Percentiles rank a stretch among this genome's conserved stretches.
These are phyloP conservation scores for Boletus barrowsii DNA, from an alignment of 768 basidiomycete species.

Conservation along the genomic window DNA sequence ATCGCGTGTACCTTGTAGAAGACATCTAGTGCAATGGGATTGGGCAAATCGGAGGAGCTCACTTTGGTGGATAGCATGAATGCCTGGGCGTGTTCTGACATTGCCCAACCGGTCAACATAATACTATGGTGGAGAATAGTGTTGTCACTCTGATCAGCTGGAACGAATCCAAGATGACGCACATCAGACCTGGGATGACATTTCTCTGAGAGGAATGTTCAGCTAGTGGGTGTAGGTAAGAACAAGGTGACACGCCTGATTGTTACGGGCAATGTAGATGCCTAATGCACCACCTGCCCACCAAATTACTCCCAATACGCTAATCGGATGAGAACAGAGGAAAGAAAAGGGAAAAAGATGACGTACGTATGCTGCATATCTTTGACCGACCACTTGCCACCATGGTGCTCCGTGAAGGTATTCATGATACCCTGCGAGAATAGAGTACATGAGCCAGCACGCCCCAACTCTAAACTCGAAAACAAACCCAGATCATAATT, in stretches of 20 bases:
- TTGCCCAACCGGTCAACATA: conserved; percentile 90
- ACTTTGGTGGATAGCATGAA: conserved; percentile 84
- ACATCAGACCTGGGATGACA: conserved; percentile 83
- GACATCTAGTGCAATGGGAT: not conserved
- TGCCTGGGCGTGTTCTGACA: conserved; percentile 86
- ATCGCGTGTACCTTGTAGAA: conserved; percentile 64
- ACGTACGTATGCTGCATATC: conserved; percentile 93
- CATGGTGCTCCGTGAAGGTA: conserved; percentile 90
- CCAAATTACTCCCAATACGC: conserved; percentile 58
- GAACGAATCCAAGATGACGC: conserved; percentile 20
- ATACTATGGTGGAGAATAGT: conserved; percentile 44
- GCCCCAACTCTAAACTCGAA: not conserved
- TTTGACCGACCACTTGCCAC: conserved; percentile 78
- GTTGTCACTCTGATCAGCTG: not conserved
- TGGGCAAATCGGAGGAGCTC: not conserved
- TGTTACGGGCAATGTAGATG: conserved; percentile 74
- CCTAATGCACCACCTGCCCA: conserved; percentile 92
- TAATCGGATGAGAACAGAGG: conserved; percentile 25
- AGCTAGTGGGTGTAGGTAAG: not conserved
- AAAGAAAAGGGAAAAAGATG: not conserved
- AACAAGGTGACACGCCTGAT: conserved; percentile 48
- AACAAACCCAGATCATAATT: conserved; percentile 51
- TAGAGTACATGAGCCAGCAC: not conserved
- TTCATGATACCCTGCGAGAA: conserved; percentile 53
- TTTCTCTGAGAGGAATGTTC: conserved; percentile 47